Base-by-base conservation (phyloP, 202 grass and related monocot species). In the Panicum virgatum region DNA sequence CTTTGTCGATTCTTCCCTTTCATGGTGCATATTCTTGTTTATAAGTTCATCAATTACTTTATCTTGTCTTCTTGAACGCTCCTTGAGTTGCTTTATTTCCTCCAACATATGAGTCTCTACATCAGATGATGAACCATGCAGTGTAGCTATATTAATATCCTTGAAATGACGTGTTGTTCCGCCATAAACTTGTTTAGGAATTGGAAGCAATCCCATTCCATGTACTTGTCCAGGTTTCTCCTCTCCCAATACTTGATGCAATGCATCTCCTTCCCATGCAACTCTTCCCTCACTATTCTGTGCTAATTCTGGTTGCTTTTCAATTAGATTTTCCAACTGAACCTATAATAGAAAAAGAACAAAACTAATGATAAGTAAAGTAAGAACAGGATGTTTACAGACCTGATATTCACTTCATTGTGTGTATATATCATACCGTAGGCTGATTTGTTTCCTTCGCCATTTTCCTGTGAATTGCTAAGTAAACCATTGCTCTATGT, bases 221-320 rank as follows among this genome's bases (percentile, higher is more conserved):
- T 84, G 64, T 11, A 78, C 62, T 59, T 84, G 51, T 1, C 50
- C 62, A 25, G 16, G 4, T 30, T 76, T 76, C 74, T 76, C 82
- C 20, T 85, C 9, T 7, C 74, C 74, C 72, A 75, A 43, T n/a
- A n/a, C n/a, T n/a, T n/a, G n/a, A n/a, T n/a, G n/a, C n/a, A n/a
- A n/a, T n/a, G n/a, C n/a, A n/a, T n/a, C n/a, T n/a, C n/a, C n/a
- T n/a, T n/a, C n/a, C n/a, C n/a, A n/a, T n/a, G n/a, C n/a, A n/a
- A n/a, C n/a, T n/a, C n/a, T n/a, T n/a, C n/a, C n/a, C n/a, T n/a
- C n/a, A n/a, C n/a, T n/a, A n/a, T n/a, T n/a, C n/a, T n/a, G n/a
- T n/a, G n/a, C n/a, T n/a, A n/a, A n/a, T n/a, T n/a, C n/a, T n/a
- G n/a, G n/a, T n/a, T 56, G 32, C 0, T 37, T 22, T 5, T 74